Percentiles rank a stretch among this genome's conserved stretches.
Conservation (phyloP, 2,329 filamentous ascomycete genomes). For the Penicillium sclerotiorum region DNA sequence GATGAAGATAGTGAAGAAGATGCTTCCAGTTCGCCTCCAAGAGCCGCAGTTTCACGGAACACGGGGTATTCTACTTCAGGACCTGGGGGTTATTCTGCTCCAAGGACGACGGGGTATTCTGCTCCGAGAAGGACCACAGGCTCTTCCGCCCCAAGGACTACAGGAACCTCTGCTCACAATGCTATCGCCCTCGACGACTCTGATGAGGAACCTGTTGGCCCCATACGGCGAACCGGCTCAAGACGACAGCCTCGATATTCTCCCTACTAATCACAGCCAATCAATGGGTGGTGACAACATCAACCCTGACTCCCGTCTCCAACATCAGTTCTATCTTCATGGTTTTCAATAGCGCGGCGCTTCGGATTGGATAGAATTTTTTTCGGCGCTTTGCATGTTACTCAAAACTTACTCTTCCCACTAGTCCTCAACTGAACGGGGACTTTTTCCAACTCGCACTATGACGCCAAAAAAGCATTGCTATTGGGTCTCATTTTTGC, state of each 20-base stretch:
- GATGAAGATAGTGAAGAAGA: conserved; percentile 14
- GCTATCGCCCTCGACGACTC: conserved; percentile 27
- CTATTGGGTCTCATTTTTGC: background rate
- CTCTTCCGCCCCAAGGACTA: conserved; percentile 2
- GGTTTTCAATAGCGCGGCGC: conserved; percentile 23
- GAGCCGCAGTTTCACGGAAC: too few species aligned
- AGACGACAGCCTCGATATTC: conserved; percentile 22
- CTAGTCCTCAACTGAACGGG: too few species aligned
- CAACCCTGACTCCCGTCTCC: background rate
- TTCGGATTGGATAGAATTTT: conserved; percentile 17
- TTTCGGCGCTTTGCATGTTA: conserved; percentile 9
- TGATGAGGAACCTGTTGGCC: conserved; percentile 27
- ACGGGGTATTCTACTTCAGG: too few species aligned
- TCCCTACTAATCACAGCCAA: conserved; percentile 19
- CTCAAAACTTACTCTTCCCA: too few species aligned
- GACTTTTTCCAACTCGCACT: too few species aligned
- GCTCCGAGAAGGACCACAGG: too few species aligned
- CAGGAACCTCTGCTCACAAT: conserved; percentile 13
- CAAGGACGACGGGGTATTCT: too few species aligned
- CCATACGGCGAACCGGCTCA: conserved; percentile 23
- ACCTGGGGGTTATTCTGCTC: too few species aligned
- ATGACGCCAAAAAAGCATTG: background rate
- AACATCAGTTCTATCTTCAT: conserved; percentile 8
- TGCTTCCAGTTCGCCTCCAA: conserved; percentile 10
- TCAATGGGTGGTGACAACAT: background rate